Percentiles rank a stretch among this genome's conserved stretches.
Conservation (phyloP, 2,329 filamentous ascomycete genomes). For the Fusarium abutilonis region DNA sequence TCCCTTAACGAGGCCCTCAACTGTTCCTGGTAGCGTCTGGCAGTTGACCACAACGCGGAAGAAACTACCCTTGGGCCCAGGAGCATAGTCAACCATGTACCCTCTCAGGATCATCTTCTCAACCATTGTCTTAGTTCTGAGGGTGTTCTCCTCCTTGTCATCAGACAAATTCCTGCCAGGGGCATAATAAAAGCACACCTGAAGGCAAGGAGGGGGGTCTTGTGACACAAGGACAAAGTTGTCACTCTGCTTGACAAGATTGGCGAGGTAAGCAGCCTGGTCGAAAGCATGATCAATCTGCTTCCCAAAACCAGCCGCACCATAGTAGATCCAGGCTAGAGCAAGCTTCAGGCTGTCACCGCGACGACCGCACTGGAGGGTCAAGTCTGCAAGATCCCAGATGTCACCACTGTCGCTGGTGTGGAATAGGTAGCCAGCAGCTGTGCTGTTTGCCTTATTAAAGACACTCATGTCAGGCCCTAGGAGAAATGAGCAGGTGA, state of each 20-base stretch:
- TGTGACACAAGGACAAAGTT: conserved; percentile 78
- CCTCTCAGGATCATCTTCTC: conserved; percentile 59
- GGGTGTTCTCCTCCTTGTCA: conserved; percentile 58
- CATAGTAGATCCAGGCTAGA: conserved; percentile 90
- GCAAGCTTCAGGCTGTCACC: conserved; percentile 90
- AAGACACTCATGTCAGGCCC: conserved; percentile 79
- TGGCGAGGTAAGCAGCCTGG: conserved; percentile 74
- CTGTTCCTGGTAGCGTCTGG: conserved; percentile 62
- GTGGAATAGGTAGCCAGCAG: conserved; percentile 88
- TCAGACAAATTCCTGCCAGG: conserved; percentile 60
- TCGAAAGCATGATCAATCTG: conserved; percentile 79
- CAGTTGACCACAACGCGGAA: conserved; percentile 69
- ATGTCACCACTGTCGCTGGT: conserved; percentile 65
- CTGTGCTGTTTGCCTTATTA: conserved; percentile 84
- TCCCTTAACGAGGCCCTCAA: conserved; percentile 64
- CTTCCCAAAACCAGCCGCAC: conserved; percentile 73
- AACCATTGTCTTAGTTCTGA: conserved; percentile 60
- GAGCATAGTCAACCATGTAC: conserved; percentile 71
- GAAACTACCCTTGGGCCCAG: conserved; percentile 64
- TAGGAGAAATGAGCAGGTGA: conserved; percentile 91
- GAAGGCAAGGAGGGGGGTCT: conserved; percentile 85
- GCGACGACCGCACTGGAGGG: conserved; percentile 89
- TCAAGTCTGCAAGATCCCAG: conserved; percentile 92
- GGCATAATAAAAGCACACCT: conserved; percentile 93
- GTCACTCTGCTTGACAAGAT: conserved; percentile 61